A percentile compares a stretch with the other conserved stretches of the same genome.
These are phyloP conservation scores for Grosmannia serpens DNA, from an alignment of 2,329 filamentous ascomycete species.

Conservation along the genomic window DNA sequence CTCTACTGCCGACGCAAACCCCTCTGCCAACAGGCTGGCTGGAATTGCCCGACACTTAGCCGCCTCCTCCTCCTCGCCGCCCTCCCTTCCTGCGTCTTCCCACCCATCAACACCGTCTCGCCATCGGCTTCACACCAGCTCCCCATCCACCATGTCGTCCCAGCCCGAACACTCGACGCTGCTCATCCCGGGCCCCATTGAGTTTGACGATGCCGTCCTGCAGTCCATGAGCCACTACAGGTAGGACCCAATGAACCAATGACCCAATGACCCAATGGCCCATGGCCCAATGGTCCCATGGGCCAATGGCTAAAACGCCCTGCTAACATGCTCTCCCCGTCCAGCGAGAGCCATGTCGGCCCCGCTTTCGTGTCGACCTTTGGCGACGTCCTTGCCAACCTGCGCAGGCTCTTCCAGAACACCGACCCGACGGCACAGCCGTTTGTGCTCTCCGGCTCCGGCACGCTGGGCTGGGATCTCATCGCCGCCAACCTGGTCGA, in stretches of 20 bases:
- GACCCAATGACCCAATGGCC: too few species aligned
- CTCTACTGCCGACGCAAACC: slow-evolving; percentile 2
- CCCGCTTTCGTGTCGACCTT: slow-evolving; percentile 82
- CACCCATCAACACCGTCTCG: not conserved
- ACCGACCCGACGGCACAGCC: slow-evolving; percentile 73
- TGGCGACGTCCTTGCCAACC: slow-evolving; percentile 75
- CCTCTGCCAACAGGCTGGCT: slow-evolving; percentile 18
- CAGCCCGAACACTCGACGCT: slow-evolving; percentile 58
- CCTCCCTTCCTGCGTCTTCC: slow-evolving; percentile 13
- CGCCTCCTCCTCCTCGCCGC: slow-evolving; percentile 16
- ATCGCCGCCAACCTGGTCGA: slow-evolving; percentile 90
- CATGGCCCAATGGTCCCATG: too few species aligned
- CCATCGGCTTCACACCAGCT: slow-evolving; percentile 8
- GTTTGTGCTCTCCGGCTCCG: slow-evolving; percentile 86
- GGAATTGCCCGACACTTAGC: slow-evolving; percentile 18
- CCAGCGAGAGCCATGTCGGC: slow-evolving; percentile 86
- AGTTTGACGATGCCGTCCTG: slow-evolving; percentile 95
- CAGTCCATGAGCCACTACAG: slow-evolving; percentile 92
- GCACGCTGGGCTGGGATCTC: slow-evolving; percentile 92
- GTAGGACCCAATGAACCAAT: slow-evolving; percentile 35
- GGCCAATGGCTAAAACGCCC: not conserved
- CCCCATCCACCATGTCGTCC: slow-evolving; percentile 40
- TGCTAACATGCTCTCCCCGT: not conserved
- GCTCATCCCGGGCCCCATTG: slow-evolving; percentile 93
- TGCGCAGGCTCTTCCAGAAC: slow-evolving; percentile 91